Evolutionary conservation across 2,329 filamentous ascomycete genomes (phyloP).

Genomic region (Hirsutella minnesotensis): DNA sequence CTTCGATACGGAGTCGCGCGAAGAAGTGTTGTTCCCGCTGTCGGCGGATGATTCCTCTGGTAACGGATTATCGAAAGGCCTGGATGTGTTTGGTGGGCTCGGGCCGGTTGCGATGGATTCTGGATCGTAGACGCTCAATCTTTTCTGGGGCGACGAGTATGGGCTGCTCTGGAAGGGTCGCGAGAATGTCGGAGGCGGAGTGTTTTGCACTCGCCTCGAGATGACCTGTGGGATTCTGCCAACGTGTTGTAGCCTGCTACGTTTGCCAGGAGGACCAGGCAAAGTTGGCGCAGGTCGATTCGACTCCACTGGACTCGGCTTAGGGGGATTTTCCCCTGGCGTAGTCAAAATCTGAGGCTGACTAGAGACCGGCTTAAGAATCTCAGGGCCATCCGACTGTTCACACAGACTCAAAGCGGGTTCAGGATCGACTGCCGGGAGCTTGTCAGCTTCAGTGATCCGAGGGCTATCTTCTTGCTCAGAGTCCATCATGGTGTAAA

Average conservation of each 20-base stretch:
- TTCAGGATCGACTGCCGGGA: background rate
- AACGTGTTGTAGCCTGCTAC: conserved; percentile 63
- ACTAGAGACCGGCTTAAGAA: background rate
- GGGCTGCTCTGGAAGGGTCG: conserved; percentile 57
- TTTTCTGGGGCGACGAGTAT: conserved; percentile 20
- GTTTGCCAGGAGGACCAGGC: conserved; percentile 7
- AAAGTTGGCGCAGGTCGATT: background rate
- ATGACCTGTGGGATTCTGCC: conserved; percentile 79
- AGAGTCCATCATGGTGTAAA: conserved; percentile 51
- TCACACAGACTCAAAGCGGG: too few species aligned
- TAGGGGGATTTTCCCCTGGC: background rate
- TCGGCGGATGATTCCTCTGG: conserved; percentile 22
- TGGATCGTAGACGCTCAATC: conserved; percentile 14
- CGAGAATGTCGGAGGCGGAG: conserved; percentile 72
- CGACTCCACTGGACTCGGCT: background rate
- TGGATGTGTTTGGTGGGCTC: conserved; percentile 28
- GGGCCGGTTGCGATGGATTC: conserved; percentile 37
- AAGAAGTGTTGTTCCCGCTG: conserved; percentile 17
- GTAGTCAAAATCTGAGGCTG: background rate
- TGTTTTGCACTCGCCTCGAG: conserved; percentile 52
- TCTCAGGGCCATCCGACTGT: too few species aligned
- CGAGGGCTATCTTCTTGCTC: conserved; percentile 35
- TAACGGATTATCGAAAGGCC: conserved; percentile 23
- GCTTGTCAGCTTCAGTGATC: conserved; percentile 27
- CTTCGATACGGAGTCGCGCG: conserved; percentile 16